A percentile compares a stretch with the other conserved stretches of the same genome.
These are phyloP conservation scores for Dioscorea alata DNA, from an alignment of 106 monocot species.

Conservation along the genomic window DNA sequence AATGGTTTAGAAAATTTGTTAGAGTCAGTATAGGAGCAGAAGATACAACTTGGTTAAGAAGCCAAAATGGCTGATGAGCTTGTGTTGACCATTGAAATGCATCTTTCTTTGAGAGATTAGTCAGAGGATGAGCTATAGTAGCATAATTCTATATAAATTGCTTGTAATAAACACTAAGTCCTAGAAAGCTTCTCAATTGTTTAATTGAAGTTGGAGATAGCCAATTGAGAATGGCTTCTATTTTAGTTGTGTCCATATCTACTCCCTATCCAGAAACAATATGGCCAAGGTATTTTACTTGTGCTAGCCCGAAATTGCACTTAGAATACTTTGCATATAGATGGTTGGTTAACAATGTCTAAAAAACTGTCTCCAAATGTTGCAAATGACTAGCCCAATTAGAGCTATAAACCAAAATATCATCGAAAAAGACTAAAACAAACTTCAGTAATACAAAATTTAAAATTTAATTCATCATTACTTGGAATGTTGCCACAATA, in stretches of 20 bases:
- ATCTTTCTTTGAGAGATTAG: background rate
- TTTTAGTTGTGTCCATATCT: background rate
- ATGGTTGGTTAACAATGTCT: background rate
- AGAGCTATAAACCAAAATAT: background rate
- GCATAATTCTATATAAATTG: background rate
- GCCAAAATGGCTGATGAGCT: background rate
- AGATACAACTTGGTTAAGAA: background rate
- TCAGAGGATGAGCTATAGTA: background rate
- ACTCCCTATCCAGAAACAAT: background rate
- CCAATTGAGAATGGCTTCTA: background rate
- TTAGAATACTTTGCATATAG: background rate
- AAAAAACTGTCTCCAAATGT: background rate
- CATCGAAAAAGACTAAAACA: slow-evolving; percentile 1
- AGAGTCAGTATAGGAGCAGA: no score
- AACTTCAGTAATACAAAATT: background rate
- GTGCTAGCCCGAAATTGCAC: background rate
- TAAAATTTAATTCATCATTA: background rate
- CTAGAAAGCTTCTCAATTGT: background rate
- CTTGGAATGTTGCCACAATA: slow-evolving; percentile 3
- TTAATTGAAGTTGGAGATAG: background rate
- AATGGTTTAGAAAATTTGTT: no score
- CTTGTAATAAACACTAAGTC: background rate
- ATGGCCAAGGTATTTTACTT: background rate
- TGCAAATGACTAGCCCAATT: background rate
- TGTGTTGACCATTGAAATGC: background rate